These are phyloP conservation scores for Teratosphaeria viscida DNA, from an alignment of 2,329 filamentous ascomycete species.

Conservation along the genomic window DNA sequence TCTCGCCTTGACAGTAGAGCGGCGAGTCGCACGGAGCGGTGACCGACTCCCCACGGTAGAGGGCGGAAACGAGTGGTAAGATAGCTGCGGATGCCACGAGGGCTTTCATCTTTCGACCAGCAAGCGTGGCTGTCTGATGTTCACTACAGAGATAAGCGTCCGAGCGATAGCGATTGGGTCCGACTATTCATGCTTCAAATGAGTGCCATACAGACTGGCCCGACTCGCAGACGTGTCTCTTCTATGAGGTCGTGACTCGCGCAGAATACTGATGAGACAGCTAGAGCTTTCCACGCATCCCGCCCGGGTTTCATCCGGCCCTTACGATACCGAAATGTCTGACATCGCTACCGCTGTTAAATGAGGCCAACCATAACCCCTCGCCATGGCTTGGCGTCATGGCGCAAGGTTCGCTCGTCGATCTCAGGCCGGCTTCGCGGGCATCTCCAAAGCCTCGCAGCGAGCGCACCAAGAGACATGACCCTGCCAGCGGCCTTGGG, in stretches of 20 bases:
- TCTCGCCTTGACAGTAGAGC: slow-evolving; percentile 56
- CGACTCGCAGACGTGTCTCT: no score
- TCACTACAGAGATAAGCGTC: background rate
- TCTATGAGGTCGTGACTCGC: no score
- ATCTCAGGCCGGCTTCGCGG: background rate
- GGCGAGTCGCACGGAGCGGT: slow-evolving; percentile 57
- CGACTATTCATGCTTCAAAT: no score
- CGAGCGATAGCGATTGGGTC: background rate
- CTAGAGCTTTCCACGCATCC: no score
- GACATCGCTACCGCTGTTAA: background rate
- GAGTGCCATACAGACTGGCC: no score
- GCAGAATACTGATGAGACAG: no score
- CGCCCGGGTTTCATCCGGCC: background rate
- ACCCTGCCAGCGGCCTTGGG: no score
- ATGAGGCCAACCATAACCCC: background rate
- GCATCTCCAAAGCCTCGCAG: no score
- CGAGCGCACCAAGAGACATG: no score
- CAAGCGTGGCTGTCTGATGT: background rate
- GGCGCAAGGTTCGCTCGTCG: background rate
- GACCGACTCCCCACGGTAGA: slow-evolving; percentile 51
- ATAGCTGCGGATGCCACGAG: background rate
- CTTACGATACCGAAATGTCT: background rate
- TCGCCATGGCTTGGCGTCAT: background rate
- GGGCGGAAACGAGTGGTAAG: slow-evolving; percentile 21
- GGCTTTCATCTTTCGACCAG: background rate